phyloP scores from a whole-genome alignment of 352 stramenopile species.

The Phytophthora tubulina region DNA sequence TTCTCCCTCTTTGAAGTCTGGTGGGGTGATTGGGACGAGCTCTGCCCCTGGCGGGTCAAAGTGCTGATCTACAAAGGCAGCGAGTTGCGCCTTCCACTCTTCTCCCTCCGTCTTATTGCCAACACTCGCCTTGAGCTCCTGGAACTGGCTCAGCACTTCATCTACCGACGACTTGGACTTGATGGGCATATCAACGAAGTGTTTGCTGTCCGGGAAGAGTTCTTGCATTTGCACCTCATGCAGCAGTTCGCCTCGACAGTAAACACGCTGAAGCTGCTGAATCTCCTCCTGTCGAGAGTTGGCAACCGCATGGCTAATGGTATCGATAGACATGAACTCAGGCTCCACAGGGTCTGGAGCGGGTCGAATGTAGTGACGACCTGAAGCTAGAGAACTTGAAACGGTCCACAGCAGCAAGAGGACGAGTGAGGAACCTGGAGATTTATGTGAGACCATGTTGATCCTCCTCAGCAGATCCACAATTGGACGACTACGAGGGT shows the following conservation, averaged over 20 bases:
- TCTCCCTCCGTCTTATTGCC: constrained; percentile 5
- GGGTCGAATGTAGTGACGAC: constrained; percentile 28
- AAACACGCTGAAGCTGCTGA: constrained; percentile 52
- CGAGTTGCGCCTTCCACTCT: constrained; percentile 45
- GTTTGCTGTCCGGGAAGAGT: constrained; percentile 88
- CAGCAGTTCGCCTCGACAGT: constrained; percentile 63
- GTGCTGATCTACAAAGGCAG: constrained; percentile 63
- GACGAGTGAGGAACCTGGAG: not conserved
- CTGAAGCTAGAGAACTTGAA: constrained; percentile 14
- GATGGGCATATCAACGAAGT: constrained; percentile 93
- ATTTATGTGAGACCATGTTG: constrained; percentile 24
- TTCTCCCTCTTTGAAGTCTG: constrained; percentile 51
- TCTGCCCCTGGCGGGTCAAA: constrained; percentile 74
- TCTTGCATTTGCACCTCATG: constrained; percentile 67
- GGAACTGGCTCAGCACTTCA: constrained; percentile 44
- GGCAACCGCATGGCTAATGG: constrained; percentile 3
- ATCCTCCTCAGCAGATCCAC: constrained; percentile 6
- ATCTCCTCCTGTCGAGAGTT: constrained; percentile 27
- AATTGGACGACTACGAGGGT: constrained; percentile 38
- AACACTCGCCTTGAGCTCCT: constrained; percentile 25
- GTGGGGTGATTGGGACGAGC: constrained; percentile 45
- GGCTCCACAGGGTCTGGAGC: not conserved
- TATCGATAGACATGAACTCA: constrained; percentile 19
- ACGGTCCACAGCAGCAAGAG: constrained; percentile 20
- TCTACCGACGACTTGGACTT: constrained; percentile 50